phyloP scores from a whole-genome alignment of 139 green algal species.

The Chlamydomonas sp. region DNA sequence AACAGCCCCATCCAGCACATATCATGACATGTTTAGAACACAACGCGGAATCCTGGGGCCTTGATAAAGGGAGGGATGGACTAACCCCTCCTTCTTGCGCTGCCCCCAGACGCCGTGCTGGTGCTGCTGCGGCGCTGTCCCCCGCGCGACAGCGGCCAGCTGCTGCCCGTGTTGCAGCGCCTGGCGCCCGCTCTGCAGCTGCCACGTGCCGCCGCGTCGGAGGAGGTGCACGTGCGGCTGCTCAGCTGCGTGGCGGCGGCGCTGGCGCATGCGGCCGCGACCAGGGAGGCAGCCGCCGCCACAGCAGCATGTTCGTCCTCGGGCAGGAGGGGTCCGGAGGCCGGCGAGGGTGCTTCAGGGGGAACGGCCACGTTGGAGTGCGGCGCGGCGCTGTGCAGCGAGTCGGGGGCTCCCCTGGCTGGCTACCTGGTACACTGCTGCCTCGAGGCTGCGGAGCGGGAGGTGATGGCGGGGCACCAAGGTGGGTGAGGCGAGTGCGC shows the following conservation, averaged over 20 bases:
- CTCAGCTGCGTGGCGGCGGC: conserved; percentile 9
- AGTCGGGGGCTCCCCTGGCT: conserved; percentile 42
- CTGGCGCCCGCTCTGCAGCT: conserved; percentile 61
- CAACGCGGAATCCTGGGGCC: neutral
- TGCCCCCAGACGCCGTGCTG: conserved; percentile 36
- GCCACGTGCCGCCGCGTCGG: neutral
- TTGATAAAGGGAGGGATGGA: neutral
- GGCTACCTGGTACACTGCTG: conserved; percentile 59
- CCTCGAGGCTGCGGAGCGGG: conserved; percentile 55
- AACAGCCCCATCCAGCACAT: neutral
- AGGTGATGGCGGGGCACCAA: conserved; percentile 50
- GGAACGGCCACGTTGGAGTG: too few relatives aligned
- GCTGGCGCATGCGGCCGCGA: neutral
- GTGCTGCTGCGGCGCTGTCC: conserved; percentile 28
- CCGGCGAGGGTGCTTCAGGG: neutral
- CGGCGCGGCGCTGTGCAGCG: neutral
- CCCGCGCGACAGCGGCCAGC: conserved; percentile 17
- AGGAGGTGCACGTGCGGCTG: conserved; percentile 50
- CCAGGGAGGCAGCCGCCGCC: neutral
- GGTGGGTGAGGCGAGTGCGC: neutral
- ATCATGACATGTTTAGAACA: neutral
- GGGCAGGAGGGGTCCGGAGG: neutral
- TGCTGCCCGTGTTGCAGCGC: conserved; percentile 54
- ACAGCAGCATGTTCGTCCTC: neutral
- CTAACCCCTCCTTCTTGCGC: neutral